A percentile compares a stretch with the other conserved stretches of the same genome.
phyloP scores from a whole-genome alignment of 805 yeast species.

The Alloascoidea africana region DNA sequence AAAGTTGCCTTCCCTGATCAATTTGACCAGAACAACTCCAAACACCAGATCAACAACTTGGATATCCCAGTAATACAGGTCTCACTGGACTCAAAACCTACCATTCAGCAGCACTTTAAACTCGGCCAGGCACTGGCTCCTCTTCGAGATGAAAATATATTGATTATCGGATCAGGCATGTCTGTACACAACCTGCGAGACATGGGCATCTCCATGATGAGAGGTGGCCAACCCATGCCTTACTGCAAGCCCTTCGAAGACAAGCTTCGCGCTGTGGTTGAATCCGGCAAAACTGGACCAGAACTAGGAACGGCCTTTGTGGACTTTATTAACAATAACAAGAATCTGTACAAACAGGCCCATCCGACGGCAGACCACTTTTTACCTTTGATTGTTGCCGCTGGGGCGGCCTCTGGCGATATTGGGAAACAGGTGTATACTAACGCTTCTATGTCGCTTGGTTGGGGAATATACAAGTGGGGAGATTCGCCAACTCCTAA shows the following conservation, averaged over 20 bases:
- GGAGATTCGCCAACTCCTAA: too few species aligned
- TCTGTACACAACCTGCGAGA: constrained; percentile 64
- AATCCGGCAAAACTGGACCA: constrained; percentile 12
- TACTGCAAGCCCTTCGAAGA: constrained; percentile 40
- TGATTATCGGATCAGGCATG: constrained; percentile 61
- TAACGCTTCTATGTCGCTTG: constrained; percentile 29
- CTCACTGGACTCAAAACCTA: constrained; percentile 24
- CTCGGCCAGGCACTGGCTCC: constrained; percentile 40
- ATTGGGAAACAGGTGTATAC: constrained; percentile 29
- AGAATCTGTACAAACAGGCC: constrained; percentile 27
- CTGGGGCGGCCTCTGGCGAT: constrained; percentile 29
- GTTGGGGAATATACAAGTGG: constrained; percentile 46
- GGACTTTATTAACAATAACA: constrained; percentile 17
- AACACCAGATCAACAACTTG: constrained; percentile 8
- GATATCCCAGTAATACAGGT: constrained; percentile 27
- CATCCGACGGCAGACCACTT: constrained; percentile 75
- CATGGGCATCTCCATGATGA: constrained; percentile 18
- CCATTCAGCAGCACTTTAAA: constrained; percentile 22
- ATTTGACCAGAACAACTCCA: constrained; percentile 15
- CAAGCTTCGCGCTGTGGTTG: constrained; percentile 25
- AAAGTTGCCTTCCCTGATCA: constrained; percentile 47
- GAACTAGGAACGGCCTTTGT: constrained; percentile 23
- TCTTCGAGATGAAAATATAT: constrained; percentile 35
- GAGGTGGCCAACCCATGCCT: constrained; percentile 18
- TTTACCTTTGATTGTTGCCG: constrained; percentile 47